Conservation (phyloP, 2,329 filamentous ascomycete genomes). For the Furcasterigmium sp. region DNA sequence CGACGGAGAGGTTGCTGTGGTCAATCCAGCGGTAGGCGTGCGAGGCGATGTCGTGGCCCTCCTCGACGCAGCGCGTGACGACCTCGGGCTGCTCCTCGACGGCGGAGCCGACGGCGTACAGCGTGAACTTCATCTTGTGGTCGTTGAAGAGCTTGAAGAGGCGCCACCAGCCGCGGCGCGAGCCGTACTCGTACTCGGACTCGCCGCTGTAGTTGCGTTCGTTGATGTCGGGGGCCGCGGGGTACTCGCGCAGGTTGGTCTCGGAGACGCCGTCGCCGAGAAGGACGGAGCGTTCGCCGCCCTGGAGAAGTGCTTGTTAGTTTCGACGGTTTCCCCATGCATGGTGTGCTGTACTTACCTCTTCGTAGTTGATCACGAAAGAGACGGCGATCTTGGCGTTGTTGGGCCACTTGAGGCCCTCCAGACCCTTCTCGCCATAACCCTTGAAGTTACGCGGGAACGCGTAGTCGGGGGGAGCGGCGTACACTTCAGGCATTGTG, state of each 20-base stretch:
- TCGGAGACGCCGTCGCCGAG: slow-evolving; percentile 31
- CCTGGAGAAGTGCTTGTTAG: slow-evolving; percentile 7
- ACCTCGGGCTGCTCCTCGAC: slow-evolving; percentile 42
- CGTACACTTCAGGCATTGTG: slow-evolving; percentile 20
- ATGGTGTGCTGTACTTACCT: slow-evolving; percentile 17
- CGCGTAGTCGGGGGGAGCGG: slow-evolving; percentile 21
- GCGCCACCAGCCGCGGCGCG: slow-evolving; percentile 42
- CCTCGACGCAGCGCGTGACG: slow-evolving; percentile 38
- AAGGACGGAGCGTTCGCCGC: slow-evolving; percentile 29
- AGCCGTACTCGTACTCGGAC: slow-evolving; percentile 46
- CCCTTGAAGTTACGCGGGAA: slow-evolving; percentile 27
- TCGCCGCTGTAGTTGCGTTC: slow-evolving; percentile 41
- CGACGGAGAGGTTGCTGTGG: slow-evolving; percentile 36
- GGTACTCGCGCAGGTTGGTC: slow-evolving; percentile 32
- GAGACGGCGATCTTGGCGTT: slow-evolving; percentile 36
- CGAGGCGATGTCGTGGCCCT: slow-evolving; percentile 43
- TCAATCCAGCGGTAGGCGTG: slow-evolving; percentile 49
- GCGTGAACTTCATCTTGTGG: slow-evolving; percentile 41
- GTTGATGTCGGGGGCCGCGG: slow-evolving; percentile 26
- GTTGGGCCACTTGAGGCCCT: slow-evolving; percentile 30
- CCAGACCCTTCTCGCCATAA: slow-evolving; percentile 31
- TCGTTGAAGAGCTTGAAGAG: slow-evolving; percentile 43
- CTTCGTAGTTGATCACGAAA: slow-evolving; percentile 40
- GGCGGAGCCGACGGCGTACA: slow-evolving; percentile 44
- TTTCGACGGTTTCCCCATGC: neutral